phyloP scores from a whole-genome alignment of 306 rosid species.

The Cucumis sativus region Cucumber_9930_V3 NC_026658.2:25251501-25252000 shows the following conservation, averaged over 20 bases:
- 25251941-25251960: not conserved
- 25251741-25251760: not conserved
- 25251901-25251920: not conserved
- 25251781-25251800: not conserved
- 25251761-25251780: not conserved
- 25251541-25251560: not conserved
- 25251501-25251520: slow-evolving; percentile 6
- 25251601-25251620: not conserved
- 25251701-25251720: not conserved
- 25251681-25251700: not conserved
- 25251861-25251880: not conserved
- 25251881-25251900: not conserved
- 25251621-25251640: not conserved
- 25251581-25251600: not conserved
- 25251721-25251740: not conserved
- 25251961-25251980: not conserved
- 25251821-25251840: not conserved
- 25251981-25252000: not conserved
- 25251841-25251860: not conserved
- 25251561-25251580: not conserved
- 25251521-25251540: not conserved
- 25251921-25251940: not conserved
- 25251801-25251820: not conserved
- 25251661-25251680: not conserved
- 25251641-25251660: not conserved